A percentile compares a stretch with the other conserved stretches of the same genome.
Evolutionary conservation across 129 eudicot genomes (phyloP).

Genomic region (Heracleum sosnowskyi): DNA sequence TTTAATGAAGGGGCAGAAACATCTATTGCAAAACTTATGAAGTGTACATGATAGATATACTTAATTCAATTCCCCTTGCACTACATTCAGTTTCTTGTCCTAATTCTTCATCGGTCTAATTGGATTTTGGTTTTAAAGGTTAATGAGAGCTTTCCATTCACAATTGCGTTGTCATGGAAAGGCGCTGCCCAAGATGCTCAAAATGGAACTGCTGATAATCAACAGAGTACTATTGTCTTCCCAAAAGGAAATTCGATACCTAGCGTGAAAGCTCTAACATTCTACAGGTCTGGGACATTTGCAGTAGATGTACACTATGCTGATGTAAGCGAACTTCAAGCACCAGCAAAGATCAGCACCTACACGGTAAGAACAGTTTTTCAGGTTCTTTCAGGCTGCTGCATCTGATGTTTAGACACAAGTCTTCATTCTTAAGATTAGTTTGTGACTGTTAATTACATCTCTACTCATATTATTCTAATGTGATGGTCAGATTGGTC

Average conservation of each 20-base stretch:
- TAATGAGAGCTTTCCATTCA: conserved; percentile 74
- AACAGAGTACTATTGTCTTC: conserved; percentile 60
- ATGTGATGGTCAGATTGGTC: conserved; percentile 57
- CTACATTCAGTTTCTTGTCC: background rate
- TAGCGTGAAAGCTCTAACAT: conserved; percentile 74
- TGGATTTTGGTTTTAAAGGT: conserved; percentile 40
- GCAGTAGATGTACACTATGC: conserved; percentile 76
- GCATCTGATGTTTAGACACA: too few relatives aligned
- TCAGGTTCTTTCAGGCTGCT: background rate
- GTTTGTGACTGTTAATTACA: background rate
- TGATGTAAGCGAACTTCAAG: conserved; percentile 71
- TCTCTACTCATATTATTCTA: background rate
- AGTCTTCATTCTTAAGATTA: background rate
- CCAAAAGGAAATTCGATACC: conserved; percentile 82
- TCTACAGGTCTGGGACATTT: conserved; percentile 66
- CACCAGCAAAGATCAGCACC: conserved; percentile 75
- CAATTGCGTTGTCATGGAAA: conserved; percentile 82
- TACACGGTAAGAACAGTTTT: conserved; percentile 50
- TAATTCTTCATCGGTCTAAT: background rate
- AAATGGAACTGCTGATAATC: conserved; percentile 50
- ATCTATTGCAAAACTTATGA: background rate
- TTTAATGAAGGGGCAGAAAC: background rate
- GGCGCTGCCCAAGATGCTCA: conserved; percentile 48
- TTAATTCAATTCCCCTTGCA: background rate
- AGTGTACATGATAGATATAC: background rate